Evolutionary conservation across 106 monocot species (phyloP), one percentile per base, ranked within the genome.

Genomic region (Acorus gramineus): DNA sequence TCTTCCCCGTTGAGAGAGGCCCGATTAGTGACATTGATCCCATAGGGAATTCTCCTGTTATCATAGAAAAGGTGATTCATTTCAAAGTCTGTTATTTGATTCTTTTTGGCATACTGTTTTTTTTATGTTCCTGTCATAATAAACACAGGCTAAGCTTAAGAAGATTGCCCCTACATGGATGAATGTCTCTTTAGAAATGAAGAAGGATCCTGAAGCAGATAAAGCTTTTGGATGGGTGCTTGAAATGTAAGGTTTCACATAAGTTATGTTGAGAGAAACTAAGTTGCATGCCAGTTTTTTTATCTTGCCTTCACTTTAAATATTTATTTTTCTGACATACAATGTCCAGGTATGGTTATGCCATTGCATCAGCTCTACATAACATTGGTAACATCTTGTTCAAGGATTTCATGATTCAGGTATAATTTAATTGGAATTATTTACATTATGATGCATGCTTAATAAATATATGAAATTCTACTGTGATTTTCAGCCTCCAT

Each of bases 361-460:
- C 96, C 70, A 78, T 96, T 62, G 86, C 91, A 14, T 87, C 91
- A 72, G 96, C 96, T 52, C 67, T 91, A 5, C 90, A 96, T 79
- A 85, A 83, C n/a, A 80, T 91, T 6, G 72, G 79, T 8, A 87
- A 85, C 63, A 85, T 80, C 61, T 85, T 96, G 67, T 77, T 42
- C 57, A 96, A 87, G 73, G 83, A 91, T 76, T 91, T 96, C 61
- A 96, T 96, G 96, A 87, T 96, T 73, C 96, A 95, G 95, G 95
- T 87, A 11, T 13, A 4, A 13, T 42, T 69, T 14, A 54, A 28
- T 59, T 46, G 14, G 12, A 49, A 43, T n/a, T 10, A 48, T 13
- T 47, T 12, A 3, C 6, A 7, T 53, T 47, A 28, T 28, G 28
- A 28, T 28, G 28, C 28, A 28, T 28, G 28, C 28, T 28, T 28